Percentiles rank a stretch among this genome's conserved stretches.
Evolutionary conservation across 1,284 basidiomycete genomes (phyloP).

Genomic region (Cerioporus squamosus): DNA sequence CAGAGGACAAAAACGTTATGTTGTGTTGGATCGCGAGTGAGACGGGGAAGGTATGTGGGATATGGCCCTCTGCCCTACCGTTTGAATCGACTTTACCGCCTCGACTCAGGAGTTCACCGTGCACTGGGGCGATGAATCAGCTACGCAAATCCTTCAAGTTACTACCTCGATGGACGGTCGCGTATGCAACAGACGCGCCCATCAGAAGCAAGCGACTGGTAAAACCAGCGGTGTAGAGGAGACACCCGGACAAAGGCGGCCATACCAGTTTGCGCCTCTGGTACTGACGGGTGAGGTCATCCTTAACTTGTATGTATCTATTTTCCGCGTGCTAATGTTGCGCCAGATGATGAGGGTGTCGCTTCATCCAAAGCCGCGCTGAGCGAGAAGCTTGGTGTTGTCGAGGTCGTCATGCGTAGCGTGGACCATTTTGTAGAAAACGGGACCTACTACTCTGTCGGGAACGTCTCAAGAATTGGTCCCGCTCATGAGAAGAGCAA

Average conservation of each 20-base stretch:
- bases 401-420: conserved; percentile 3
- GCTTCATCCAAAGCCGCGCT: neutral
- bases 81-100: neutral
- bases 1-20: conserved; percentile 4
- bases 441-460: neutral
- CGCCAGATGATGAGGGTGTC: conserved; percentile 1
- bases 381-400: neutral
- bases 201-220: neutral
- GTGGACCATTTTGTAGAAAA: neutral
- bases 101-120: neutral
- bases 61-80: neutral
- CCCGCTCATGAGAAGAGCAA: conserved; percentile 22
- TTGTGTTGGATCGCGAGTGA: conserved; percentile 20
- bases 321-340: neutral
- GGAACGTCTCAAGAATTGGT: conserved; percentile 2
- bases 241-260: neutral
- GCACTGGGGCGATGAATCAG: neutral
- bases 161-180: neutral
- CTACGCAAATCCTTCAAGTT: neutral
- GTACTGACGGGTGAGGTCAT: conserved; percentile 6
- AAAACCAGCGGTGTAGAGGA: neutral
- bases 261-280: neutral
- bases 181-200: neutral
- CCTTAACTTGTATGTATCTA: neutral
- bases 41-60: conserved; percentile 3